phyloP scores from a whole-genome alignment of 805 yeast genomes.

The Lachancea thermotolerans region DNA sequence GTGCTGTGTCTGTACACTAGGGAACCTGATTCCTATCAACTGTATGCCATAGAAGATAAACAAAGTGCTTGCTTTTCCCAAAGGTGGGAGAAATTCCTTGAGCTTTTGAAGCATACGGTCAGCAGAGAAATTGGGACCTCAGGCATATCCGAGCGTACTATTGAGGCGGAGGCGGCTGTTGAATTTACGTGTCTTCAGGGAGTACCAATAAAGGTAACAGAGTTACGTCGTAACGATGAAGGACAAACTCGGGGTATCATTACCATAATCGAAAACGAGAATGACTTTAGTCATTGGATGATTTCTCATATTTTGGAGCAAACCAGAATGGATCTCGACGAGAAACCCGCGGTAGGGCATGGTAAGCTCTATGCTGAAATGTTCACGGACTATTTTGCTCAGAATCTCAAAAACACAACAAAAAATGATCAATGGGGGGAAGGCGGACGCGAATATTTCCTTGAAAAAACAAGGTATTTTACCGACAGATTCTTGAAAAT shows the following conservation, averaged over 20 bases:
- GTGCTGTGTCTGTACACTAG: constrained; percentile 36
- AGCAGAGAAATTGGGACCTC: neutral
- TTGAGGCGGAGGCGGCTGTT: constrained; percentile 15
- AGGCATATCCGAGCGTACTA: constrained; percentile 16
- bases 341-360: constrained; percentile 8
- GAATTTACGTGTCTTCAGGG: constrained; percentile 16
- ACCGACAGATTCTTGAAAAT: constrained; percentile 42
- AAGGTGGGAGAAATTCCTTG: constrained; percentile 25
- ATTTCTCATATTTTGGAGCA: constrained; percentile 32
- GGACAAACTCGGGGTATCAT: constrained; percentile 35
- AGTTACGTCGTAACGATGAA: constrained; percentile 27
- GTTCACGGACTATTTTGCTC: constrained; percentile 41
- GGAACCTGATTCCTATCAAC: constrained; percentile 11
- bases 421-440: constrained; percentile 43
- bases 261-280: constrained; percentile 29
- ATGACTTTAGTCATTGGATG: constrained; percentile 34
- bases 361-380: constrained; percentile 21
- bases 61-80: constrained; percentile 25
- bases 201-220: constrained; percentile 29
- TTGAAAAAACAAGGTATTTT: constrained; percentile 39
- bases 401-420: constrained; percentile 41
- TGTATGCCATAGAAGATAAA: constrained; percentile 30
- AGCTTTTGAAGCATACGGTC: constrained; percentile 3
- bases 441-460: constrained; percentile 40
- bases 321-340: constrained; percentile 27